These are phyloP conservation scores for Trebouxia sp. DNA, from an alignment of 139 green algal genomes.

Conservation along the genomic window DNA sequence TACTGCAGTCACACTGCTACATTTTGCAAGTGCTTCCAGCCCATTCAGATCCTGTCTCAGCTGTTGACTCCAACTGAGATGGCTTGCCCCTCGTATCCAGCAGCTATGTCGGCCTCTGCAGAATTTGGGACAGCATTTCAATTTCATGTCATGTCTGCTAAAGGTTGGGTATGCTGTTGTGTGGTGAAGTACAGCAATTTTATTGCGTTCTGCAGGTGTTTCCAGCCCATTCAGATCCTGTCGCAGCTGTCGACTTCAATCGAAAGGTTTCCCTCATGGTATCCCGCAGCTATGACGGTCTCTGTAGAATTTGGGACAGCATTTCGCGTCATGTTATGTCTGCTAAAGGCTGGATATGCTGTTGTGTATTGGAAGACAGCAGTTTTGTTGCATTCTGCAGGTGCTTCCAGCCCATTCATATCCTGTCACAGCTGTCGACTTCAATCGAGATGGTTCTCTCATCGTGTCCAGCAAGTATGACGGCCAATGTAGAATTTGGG, in stretches of 20 bases:
- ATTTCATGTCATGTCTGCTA: too few species aligned
- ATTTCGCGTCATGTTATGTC: too few species aligned
- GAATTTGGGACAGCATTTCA: conserved; percentile 58
- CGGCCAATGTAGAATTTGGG: conserved; percentile 69
- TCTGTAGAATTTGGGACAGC: conserved; percentile 61
- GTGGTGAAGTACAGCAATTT: too few species aligned
- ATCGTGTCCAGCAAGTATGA: conserved; percentile 81
- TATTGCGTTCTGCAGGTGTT: conserved; percentile 58
- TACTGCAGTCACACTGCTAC: too few species aligned
- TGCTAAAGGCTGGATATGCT: neutral
- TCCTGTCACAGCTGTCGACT: conserved; percentile 82
- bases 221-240: conserved; percentile 90
- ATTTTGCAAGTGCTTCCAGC: conserved; percentile 74
- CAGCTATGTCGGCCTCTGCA: conserved; percentile 80
- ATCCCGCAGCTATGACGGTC: conserved; percentile 78
- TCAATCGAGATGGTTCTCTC: conserved; percentile 73
- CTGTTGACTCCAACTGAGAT: conserved; percentile 76
- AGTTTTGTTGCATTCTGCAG: too few species aligned
- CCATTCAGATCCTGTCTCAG: conserved; percentile 88
- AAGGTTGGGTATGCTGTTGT: neutral
- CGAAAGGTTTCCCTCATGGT: conserved; percentile 73
- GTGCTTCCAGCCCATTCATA: conserved; percentile 90
- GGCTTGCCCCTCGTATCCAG: conserved; percentile 68
- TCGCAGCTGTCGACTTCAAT: conserved; percentile 79
- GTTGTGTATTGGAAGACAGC: too few species aligned